phyloP scores from a whole-genome alignment of 148 eudicot species.

The Spergularia bocconei region DNA sequence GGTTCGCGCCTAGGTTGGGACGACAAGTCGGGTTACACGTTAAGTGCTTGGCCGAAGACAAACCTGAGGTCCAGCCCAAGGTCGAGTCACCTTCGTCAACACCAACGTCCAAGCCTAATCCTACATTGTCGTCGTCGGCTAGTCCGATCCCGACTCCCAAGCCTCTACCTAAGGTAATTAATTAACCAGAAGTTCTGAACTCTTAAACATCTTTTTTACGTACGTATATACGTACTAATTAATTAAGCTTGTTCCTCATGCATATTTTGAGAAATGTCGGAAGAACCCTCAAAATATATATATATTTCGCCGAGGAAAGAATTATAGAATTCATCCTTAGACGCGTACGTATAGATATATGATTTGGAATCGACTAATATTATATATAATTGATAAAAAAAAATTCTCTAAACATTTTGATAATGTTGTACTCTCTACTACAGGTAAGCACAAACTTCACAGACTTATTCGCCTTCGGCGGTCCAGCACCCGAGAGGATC shows the following conservation, averaged over 20 bases:
- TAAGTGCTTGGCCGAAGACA: conserved; percentile 32
- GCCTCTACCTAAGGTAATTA: conserved; percentile 34
- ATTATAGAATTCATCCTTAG: too few species aligned
- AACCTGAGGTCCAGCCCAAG: conserved; percentile 7
- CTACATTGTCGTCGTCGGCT: not conserved
- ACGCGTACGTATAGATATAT: too few species aligned
- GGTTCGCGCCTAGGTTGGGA: conserved; percentile 16
- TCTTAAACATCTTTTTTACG: too few species aligned
- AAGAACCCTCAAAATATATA: too few species aligned
- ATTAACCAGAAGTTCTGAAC: too few species aligned
- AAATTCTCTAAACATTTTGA: too few species aligned
- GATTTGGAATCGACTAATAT: too few species aligned
- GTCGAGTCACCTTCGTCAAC: not conserved
- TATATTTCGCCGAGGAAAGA: too few species aligned
- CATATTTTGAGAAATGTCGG: too few species aligned
- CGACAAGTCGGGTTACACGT: conserved; percentile 22
- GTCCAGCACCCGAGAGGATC: conserved; percentile 90
- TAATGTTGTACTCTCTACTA: not conserved
- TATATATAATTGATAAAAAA: too few species aligned
- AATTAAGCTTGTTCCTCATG: too few species aligned
- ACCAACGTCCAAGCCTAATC: not conserved
- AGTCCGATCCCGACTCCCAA: conserved; percentile 20
- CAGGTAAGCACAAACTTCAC: conserved; percentile 61
- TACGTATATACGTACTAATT: too few species aligned
- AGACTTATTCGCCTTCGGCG: conserved; percentile 73